Conservation (phyloP, 2,329 filamentous ascomycete genomes). For the Paraphaeosphaeria minitans region DNA sequence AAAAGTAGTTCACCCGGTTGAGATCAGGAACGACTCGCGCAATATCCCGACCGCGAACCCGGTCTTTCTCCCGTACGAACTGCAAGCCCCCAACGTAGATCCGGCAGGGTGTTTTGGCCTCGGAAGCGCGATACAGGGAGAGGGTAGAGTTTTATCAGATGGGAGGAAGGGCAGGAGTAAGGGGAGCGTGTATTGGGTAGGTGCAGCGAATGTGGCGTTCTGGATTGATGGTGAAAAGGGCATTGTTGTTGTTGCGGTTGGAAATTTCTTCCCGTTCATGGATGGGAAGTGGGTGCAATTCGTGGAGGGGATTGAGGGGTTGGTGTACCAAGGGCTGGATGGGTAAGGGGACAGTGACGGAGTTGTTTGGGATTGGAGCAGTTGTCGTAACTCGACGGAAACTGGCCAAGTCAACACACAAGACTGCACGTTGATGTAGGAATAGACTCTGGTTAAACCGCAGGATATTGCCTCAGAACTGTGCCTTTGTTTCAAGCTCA, state of each 20-base stretch:
- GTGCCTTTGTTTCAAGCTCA: no score
- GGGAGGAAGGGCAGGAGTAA: constrained; percentile 25
- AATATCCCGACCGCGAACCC: constrained; percentile 51
- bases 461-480: no score
- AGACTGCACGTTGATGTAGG: no score
- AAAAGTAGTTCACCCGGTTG: constrained; percentile 19
- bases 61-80: constrained; percentile 48
- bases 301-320: constrained; percentile 27
- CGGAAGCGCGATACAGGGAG: constrained; percentile 59
- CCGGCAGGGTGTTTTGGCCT: constrained; percentile 36
- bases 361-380: no score
- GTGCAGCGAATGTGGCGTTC: constrained; percentile 29
- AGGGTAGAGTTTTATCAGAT: constrained; percentile 38
- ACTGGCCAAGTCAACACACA: no score
- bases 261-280: constrained; percentile 31
- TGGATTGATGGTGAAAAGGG: constrained; percentile 31
- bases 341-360: background rate
- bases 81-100: constrained; percentile 55
- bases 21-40: constrained; percentile 20
- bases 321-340: constrained; percentile 24
- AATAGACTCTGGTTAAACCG: no score
- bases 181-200: constrained; percentile 34
- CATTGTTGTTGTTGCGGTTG: constrained; percentile 23
- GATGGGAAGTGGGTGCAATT: constrained; percentile 27
- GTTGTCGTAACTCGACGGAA: no score